phyloP scores from a whole-genome alignment of 1,284 basidiomycete species.

The Sutorius eximius region DNA sequence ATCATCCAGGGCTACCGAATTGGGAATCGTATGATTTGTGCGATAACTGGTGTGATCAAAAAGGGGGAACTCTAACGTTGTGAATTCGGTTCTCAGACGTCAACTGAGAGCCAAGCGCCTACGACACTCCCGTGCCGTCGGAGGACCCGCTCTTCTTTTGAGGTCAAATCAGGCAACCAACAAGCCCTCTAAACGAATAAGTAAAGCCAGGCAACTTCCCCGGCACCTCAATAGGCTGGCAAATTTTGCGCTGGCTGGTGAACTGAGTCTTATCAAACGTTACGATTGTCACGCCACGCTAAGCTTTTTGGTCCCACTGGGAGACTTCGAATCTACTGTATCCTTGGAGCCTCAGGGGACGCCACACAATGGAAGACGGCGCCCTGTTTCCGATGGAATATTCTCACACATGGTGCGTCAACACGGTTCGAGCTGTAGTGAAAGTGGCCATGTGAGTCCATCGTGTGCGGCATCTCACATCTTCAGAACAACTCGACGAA shows the following conservation, averaged over 20 bases:
- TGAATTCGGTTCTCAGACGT: background rate
- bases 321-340: background rate
- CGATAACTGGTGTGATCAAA: background rate
- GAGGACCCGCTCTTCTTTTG: background rate
- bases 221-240: background rate
- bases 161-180: background rate
- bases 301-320: no score
- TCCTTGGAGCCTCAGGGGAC: background rate
- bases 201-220: background rate
- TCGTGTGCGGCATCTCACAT: background rate
- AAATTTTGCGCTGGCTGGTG: background rate
- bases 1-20: no score
- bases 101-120: no score
- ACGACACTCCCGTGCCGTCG: background rate
- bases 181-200: background rate
- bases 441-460: background rate
- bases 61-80: background rate
- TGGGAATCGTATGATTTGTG: background rate
- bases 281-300: background rate
- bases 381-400: slow-evolving; percentile 2
- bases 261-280: background rate
- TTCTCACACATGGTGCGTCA: background rate
- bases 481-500: background rate
- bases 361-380: background rate
- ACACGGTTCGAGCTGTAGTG: background rate